A percentile compares a stretch with the other conserved stretches of the same genome.
Conservation (phyloP, 345 rosid species). For the Gossypium anomalum region DNA sequence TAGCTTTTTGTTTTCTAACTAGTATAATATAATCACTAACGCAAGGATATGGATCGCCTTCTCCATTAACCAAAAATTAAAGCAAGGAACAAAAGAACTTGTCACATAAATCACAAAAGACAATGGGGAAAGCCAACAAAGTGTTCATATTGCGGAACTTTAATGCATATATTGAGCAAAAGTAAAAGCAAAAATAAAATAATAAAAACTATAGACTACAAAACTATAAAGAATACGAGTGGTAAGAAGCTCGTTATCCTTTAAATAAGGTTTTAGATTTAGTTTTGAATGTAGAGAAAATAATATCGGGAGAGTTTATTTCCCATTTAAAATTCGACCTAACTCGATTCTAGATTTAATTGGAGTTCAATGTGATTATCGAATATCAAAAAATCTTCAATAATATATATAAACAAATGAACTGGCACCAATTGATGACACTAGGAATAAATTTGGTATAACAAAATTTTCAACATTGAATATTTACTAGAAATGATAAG, state of each 20-base stretch:
- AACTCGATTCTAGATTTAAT: no score
- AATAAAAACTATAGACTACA: no score
- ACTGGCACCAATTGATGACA: no score
- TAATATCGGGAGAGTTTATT: no score
- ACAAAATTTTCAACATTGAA: not conserved
- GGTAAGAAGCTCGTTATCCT: no score
- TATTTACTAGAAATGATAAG: not conserved
- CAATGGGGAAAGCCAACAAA: conserved; percentile 13
- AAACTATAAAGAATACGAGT: no score
- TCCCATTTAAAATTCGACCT: accelerated
- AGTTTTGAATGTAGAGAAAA: no score
- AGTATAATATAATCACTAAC: not conserved
- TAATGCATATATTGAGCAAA: not conserved
- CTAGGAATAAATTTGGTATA: not conserved
- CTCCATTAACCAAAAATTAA: not conserved
- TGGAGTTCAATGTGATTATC: no score
- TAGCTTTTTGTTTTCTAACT: not conserved
- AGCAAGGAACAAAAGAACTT: not conserved
- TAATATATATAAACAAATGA: no score
- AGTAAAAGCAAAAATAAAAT: no score
- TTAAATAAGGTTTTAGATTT: no score
- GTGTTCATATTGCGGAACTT: conserved; percentile 16
- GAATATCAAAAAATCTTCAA: no score
- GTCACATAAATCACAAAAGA: not conserved
- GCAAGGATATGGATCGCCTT: conserved; percentile 13